Conservation (phyloP, 2,329 filamentous ascomycete species). For the Xylariaceae sp. region DNA sequence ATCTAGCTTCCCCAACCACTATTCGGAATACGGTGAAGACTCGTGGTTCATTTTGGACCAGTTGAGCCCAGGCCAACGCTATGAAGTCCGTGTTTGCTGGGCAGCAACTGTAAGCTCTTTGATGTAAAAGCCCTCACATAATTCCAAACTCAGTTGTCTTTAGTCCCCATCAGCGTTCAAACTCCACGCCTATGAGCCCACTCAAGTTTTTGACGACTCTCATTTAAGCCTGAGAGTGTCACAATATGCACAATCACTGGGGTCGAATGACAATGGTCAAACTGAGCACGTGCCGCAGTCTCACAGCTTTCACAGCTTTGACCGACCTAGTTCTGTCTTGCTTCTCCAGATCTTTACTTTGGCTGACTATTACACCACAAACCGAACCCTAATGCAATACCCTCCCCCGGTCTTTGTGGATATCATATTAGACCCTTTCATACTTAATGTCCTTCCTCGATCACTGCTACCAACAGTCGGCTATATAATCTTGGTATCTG, state of each 20-base stretch:
- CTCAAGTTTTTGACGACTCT: conserved; percentile 48
- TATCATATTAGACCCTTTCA: conserved; percentile 79
- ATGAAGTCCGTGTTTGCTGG: conserved; percentile 94
- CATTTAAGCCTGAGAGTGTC: conserved; percentile 63
- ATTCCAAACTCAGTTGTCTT: conserved; percentile 10
- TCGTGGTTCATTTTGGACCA: conserved; percentile 77
- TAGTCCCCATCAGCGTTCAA: conserved; percentile 84
- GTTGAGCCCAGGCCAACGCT: conserved; percentile 68
- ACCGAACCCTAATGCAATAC: conserved; percentile 68
- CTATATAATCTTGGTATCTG: conserved; percentile 64
- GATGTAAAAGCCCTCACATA: conserved; percentile 12
- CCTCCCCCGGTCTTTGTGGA: conserved; percentile 76
- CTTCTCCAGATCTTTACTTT: conserved; percentile 71
- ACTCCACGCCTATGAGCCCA: conserved; percentile 56
- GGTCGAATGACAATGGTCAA: conserved; percentile 26
- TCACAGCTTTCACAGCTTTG: conserved; percentile 6
- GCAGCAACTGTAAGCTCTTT: conserved; percentile 70
- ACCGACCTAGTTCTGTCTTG: conserved; percentile 48
- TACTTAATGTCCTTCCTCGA: conserved; percentile 73
- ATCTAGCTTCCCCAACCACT: conserved; percentile 61
- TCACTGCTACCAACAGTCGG: conserved; percentile 69
- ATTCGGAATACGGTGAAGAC: conserved; percentile 52
- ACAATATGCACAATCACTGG: conserved; percentile 53
- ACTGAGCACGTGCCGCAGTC: conserved; percentile 2
- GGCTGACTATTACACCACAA: conserved; percentile 79